Base-by-base conservation (phyloP, 2,329 filamentous ascomycete species). In the Thielaviopsis musarum region DNA sequence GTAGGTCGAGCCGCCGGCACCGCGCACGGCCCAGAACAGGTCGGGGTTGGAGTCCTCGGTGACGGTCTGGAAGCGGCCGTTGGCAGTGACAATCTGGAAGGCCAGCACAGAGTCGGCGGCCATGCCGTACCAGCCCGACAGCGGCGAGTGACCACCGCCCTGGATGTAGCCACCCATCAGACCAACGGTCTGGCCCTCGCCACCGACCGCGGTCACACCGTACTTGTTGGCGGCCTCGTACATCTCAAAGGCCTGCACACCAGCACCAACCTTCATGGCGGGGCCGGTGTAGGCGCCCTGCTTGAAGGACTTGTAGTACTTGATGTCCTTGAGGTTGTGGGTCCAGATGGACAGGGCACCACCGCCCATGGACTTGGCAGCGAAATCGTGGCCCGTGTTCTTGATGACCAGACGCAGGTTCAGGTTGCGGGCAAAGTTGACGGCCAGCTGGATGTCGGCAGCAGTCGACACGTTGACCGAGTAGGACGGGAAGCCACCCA, bases 111-210 rank as follows among this genome's bases (percentile, higher is more conserved):
- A 73, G 65, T 79, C 77, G 6, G 74, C 70, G 2, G 70, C 77
- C 66, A 80, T 73, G 62, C 79, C 72, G 55, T 63, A 58, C 53
- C 24, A 57, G n/a, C 58, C 59, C 22, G 61, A 60, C 2, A 82
- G 69, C 0, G 73, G 69, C 2, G 72, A 74, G 64, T 80, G 77
- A 0, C 80, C 80, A 26, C 77, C 80, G 12, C 78, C 79, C 67
- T 80, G 77, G 10, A 71, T 74, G 63, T 77, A 83, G 2, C 79
- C 79, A 30, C 80, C 80, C 0, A 76, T 74, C 7, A 77, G 64
- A 2, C 78, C 78, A 6, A 82, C 78, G 0, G 75, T 75, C 1
- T 77, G 62, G 38, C 74, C 71, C 52, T 60, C 62, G 10, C 61
- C 61, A 34, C 56, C 59, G n/a, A 63, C 58, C 34, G 61, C 57